Base-by-base conservation (phyloP, 2,329 filamentous ascomycete genomes). In the Aspergillus fructus region DNA sequence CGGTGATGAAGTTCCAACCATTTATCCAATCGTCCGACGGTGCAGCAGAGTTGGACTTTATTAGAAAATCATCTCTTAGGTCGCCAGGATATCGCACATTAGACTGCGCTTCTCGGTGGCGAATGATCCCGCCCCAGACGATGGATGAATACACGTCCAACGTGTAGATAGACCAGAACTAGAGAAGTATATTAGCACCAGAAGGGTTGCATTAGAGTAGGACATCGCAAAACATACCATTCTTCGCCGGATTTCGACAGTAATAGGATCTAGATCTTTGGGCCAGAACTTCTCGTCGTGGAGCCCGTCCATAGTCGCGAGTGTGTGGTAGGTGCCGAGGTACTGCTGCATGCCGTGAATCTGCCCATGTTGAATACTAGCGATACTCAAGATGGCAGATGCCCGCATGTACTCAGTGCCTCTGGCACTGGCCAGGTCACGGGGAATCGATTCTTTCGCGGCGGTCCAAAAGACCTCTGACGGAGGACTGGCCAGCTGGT, bases 161-260 rank as follows among this genome's bases (percentile, higher is more conserved):
- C 13, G 50, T 53, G 33, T 53, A 53, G 15, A 53, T 46, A 12
- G 50, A 53, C 50, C 50, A 53, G 21, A 53, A 53, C 50, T 53
- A 30, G 19, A 13, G 3, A 4, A 39, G 12, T n/a, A 23, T 8
- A 11, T 12, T 37, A 37, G 27, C 27, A 30, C 27, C 27, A n/a
- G n/a, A n/a, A n/a, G n/a, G n/a, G n/a, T n/a, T n/a, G n/a, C n/a
- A n/a, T n/a, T n/a, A n/a, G n/a, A n/a, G n/a, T n/a, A n/a, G n/a
- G n/a, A n/a, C n/a, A n/a, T n/a, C n/a, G n/a, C 13, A 7, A 5
- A 2, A n/a, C 50, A 39, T 53, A 53, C 50, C 50, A 53, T 37
- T 30, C 50, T 12, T 24, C 50, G 50, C 13, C 50, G 50, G 17
- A 53, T 46, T 17, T 53, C 50, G 15, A 53, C 30, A 4, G 33